Base-by-base conservation (phyloP, 176 grass and related monocot genomes). In the Luzula sylvatica region DNA sequence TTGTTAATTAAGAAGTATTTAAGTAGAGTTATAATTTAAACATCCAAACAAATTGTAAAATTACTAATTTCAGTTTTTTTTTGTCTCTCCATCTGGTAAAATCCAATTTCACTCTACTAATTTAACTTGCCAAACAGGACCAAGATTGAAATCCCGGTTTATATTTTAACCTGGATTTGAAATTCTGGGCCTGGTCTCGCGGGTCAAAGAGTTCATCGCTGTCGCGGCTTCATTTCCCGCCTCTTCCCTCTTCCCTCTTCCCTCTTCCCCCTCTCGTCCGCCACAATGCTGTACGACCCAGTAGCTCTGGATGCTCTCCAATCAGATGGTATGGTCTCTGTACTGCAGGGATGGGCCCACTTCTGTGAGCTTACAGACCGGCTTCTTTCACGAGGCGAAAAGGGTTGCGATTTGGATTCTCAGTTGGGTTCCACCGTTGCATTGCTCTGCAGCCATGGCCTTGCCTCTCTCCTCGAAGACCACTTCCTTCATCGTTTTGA, bases 401-500 rank as follows among this genome's bases (percentile, higher is more conserved):
- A 53, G 26, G 65, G 72, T 15, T 69, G 70, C 38, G 72, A 76
- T 47, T 50, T 73, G 0, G 72, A 55, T 23, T 48, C 72, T 13
- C 72, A 70, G 17, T 52, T 95, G 20, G 20, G 16, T 18, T 57
- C 89, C 67, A 13, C 56, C 56, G 73, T 82, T 18, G 66, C 57
- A 7, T 35, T 75, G 20, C 70, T 88, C 61, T 88, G 80, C 58
- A 5, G 53, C 24, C 80, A 67, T 45, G 83, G 80, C 43, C 76
- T 88, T 26, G 61, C 64, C 52, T 54, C 52, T n/a, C 74, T 95
- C 20, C 49, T 78, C 13, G 83, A 79, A 26, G 90, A 88, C 47
- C 68, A 85, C 48, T 88, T 88, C 68, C 80, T 95, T 65, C 66
- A 65, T 26, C 78, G 67, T 16, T 70, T 95, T 50, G 80, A 95